Percentiles rank a stretch among this genome's conserved stretches.
Evolutionary conservation across 495 filamentous ascomycete genomes (phyloP).

Genomic region (Xylaria venustula): DNA sequence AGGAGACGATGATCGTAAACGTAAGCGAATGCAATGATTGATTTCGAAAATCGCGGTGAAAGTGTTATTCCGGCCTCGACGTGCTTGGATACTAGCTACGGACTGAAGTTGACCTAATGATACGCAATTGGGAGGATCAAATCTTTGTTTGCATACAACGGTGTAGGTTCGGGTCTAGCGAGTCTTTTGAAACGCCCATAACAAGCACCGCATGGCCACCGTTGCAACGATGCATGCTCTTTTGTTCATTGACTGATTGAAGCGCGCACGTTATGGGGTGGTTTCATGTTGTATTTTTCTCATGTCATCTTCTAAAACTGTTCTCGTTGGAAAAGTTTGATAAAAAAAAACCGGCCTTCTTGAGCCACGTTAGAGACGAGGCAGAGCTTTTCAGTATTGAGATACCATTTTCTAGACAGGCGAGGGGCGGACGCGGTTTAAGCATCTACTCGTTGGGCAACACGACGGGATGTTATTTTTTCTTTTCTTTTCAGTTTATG

Average conservation of each 20-base stretch:
- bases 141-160: constrained; percentile 22
- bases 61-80: background rate
- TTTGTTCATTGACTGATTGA: background rate
- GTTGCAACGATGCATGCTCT: background rate
- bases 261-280: constrained; percentile 22
- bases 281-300: constrained; percentile 8
- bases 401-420: constrained; percentile 7
- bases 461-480: background rate
- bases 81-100: constrained; percentile 9
- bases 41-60: background rate
- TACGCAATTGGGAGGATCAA: constrained; percentile 22
- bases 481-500: background rate
- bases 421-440: background rate
- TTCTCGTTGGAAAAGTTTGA: too few species aligned
- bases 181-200: constrained; percentile 22
- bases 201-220: constrained; percentile 16
- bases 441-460: background rate
- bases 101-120: constrained; percentile 20
- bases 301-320: too few species aligned
- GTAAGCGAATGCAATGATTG: constrained; percentile 63
- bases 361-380: background rate
- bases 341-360: background rate
- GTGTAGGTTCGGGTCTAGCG: constrained; percentile 22
- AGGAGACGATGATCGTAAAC: constrained; percentile 66
- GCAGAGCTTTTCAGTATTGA: background rate